phyloP scores from a whole-genome alignment of 257 asterid genomes.

The Solanum peruvianum region DNA sequence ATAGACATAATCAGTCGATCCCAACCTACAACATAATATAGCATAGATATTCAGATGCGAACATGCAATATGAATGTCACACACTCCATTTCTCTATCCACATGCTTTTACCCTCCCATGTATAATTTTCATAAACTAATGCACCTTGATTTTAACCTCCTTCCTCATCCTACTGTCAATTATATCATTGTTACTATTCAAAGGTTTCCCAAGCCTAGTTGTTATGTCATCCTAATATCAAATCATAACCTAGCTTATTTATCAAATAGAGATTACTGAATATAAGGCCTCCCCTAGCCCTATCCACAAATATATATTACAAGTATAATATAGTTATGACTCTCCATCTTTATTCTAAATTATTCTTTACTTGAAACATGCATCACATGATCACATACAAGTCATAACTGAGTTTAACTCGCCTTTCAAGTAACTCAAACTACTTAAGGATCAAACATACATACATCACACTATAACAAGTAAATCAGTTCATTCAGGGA shows the following conservation, averaged over 20 bases:
- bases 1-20: not conserved
- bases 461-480: not conserved
- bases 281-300: not conserved
- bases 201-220: not conserved
- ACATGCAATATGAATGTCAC: not conserved
- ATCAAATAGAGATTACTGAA: not conserved
- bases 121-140: not conserved
- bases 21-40: not conserved
- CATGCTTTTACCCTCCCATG: not conserved
- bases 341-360: not conserved
- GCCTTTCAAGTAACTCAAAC: not conserved
- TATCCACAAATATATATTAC: not conserved
- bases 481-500: not conserved
- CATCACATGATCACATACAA: not conserved
- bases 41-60: not conserved
- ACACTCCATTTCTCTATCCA: not conserved
- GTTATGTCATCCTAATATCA: not conserved
- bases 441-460: not conserved
- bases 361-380: not conserved
- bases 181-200: not conserved
- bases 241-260: not conserved
- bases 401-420: not conserved
- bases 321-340: not conserved
- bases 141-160: not conserved
- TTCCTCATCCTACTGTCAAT: not conserved